Percentiles rank a stretch among this genome's conserved stretches.
Evolutionary conservation across 2,329 filamentous ascomycete genomes (phyloP).

Genomic region (Bipolaris gigantea): DNA sequence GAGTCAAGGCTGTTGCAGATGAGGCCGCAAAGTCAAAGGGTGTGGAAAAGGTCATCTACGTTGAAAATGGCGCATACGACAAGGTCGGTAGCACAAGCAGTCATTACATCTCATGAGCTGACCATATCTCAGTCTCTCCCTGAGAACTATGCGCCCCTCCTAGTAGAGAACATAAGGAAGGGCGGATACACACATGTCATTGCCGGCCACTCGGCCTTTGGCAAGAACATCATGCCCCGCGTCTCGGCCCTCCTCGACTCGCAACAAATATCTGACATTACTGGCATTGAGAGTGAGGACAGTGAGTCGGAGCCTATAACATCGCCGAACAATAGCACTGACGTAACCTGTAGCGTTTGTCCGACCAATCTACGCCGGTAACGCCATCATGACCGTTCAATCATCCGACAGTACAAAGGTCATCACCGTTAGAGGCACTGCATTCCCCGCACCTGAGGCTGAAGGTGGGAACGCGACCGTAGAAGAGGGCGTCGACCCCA

Average conservation of each 20-base stretch:
- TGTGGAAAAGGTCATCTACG: slow-evolving; percentile 84
- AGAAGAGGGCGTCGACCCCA: slow-evolving; percentile 82
- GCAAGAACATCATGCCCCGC: slow-evolving; percentile 90
- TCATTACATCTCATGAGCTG: not conserved
- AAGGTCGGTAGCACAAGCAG: slow-evolving; percentile 60
- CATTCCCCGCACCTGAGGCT: slow-evolving; percentile 75
- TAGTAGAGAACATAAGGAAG: slow-evolving; percentile 96
- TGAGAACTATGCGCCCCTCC: slow-evolving; percentile 89
- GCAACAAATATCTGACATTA: slow-evolving; percentile 94
- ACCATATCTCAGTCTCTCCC: slow-evolving; percentile 65
- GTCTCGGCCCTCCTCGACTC: slow-evolving; percentile 89
- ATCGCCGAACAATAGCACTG: not conserved
- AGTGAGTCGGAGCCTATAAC: slow-evolving; percentile 55
- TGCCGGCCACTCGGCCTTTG: slow-evolving; percentile 89
- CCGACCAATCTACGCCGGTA: slow-evolving; percentile 95
- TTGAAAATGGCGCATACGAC: slow-evolving; percentile 89
- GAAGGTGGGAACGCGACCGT: slow-evolving; percentile 74
- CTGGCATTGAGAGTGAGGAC: slow-evolving; percentile 80
- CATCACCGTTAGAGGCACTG: slow-evolving; percentile 89
- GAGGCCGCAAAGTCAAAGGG: slow-evolving; percentile 88
- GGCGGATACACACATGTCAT: slow-evolving; percentile 91
- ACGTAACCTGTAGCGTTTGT: slow-evolving; percentile 66
- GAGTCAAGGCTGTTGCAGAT: slow-evolving; percentile 73
- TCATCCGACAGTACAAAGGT: slow-evolving; percentile 84
- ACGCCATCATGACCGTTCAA: slow-evolving; percentile 94